These are phyloP conservation scores for Xylaria arbuscula DNA, from an alignment of 2,329 filamentous ascomycete genomes.

Conservation along the genomic window DNA sequence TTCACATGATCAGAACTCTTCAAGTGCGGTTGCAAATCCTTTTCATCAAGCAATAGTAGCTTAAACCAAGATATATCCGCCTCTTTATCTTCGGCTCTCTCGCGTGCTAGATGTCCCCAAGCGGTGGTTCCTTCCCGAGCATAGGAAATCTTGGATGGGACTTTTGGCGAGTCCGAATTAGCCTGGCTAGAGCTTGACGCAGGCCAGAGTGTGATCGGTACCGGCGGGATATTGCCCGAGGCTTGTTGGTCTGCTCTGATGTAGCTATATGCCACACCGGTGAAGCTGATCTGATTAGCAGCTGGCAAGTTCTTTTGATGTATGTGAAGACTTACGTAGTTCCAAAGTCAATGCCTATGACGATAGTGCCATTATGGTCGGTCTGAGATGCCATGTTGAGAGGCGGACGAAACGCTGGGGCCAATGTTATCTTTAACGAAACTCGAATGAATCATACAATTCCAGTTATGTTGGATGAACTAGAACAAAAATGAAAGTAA, in stretches of 20 bases:
- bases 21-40: conserved; percentile 20
- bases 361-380: background rate
- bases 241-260: background rate
- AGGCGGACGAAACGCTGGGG: background rate
- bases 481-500: background rate
- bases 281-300: conserved; percentile 22
- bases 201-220: conserved; percentile 23
- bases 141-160: conserved; percentile 22
- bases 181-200: background rate
- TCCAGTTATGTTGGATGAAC: background rate
- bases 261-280: conserved; percentile 28
- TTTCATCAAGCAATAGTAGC: conserved; percentile 26
- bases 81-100: background rate
- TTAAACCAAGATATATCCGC: conserved; percentile 25
- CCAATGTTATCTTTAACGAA: background rate
- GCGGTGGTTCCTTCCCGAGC: background rate
- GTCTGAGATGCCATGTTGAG: background rate
- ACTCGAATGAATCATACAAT: background rate
- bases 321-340: conserved; percentile 26
- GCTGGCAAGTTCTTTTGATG: no score
- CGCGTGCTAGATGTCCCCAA: conserved; percentile 22
- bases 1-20: conserved; percentile 40
- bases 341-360: conserved; percentile 32
- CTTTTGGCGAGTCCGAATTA: conserved; percentile 20
- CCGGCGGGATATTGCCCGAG: background rate